Percentiles rank a stretch among this genome's conserved stretches.
Evolutionary conservation across 208 protist genomes (phyloP).

Genomic region (Tritrichomonas musculus): DNA sequence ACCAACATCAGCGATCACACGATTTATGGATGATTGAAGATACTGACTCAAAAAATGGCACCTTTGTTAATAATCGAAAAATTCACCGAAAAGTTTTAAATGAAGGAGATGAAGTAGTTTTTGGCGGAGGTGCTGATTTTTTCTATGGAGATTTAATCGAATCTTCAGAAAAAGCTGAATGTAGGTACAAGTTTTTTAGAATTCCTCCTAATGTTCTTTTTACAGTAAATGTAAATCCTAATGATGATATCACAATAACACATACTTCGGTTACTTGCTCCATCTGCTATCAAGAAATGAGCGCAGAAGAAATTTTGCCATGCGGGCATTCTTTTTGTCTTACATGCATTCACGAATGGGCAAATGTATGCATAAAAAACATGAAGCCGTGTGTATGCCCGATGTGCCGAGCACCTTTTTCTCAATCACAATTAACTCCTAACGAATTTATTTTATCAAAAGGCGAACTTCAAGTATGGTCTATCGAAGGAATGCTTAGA

Average conservation of each 20-base stretch:
- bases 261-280: not conserved
- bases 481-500: not conserved
- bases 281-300: not conserved
- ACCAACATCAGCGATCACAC: not conserved
- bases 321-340: not conserved
- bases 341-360: not conserved
- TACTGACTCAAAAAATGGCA: not conserved
- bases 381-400: not conserved
- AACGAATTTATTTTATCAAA: not conserved
- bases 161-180: not conserved
- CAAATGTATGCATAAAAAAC: not conserved
- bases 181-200: not conserved
- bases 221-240: not conserved
- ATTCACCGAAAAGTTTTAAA: not conserved
- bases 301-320: not conserved
- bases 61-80: not conserved
- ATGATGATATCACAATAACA: not conserved
- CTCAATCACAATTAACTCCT: not conserved
- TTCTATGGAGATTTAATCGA: not conserved
- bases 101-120: constrained; percentile 22
- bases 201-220: not conserved
- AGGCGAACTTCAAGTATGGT: not conserved
- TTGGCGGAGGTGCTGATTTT: not conserved
- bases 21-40: not conserved
- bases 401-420: not conserved